Evolutionary conservation across 164 flowering plant species (phyloP), one percentile per base, ranked within the genome.

Genomic region (Nymphaea thermarum): DNA sequence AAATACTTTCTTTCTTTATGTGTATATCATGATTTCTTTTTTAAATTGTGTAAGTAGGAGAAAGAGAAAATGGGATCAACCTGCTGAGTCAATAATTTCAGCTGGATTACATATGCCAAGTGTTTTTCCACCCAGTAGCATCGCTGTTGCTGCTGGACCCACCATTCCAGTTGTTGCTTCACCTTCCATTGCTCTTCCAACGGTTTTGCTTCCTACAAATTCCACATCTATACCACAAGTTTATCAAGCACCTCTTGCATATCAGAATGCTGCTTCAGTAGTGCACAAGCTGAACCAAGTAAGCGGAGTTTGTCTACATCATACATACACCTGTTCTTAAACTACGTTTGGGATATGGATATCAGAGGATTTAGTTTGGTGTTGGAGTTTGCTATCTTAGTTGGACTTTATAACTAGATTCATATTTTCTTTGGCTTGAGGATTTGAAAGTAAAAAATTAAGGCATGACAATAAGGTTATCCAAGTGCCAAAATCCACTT

Each of bases 41-140:
- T 25, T 25, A 25, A 25, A 25, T 25, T 42, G 25, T 71, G 16
- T 65, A 47, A 71, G 65, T 80, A 95, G 99, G 71, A 95, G 74
- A 77, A 92, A 83, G 85, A 87, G 98, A 74, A 95, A 89, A 77
- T 95, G 99, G 99, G 98, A 95, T 79, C 94, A 90, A 74, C 99
- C 98, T 69, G 96, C 90, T 4, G 94, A 85, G 75, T 74, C 83
- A 3, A 76, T 90, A 68, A 73, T 85, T 65, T 73, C 95, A 62
- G 82, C 82, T 66, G 87, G 87, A 44, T 57, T 79, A 7, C 80
- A 79, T 25, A 72, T 80, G 42, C 81, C 88, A 71, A 85, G 83
- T 63, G 75, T 80, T 63, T 70, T 80, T 43, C 86, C 88, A 43
- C 62, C 77, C 65, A 77, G 77, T 51, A 77, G 78, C 61, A 14